phyloP scores from a whole-genome alignment of 2,329 filamentous ascomycete genomes.

The Aureobasidium vineae region DNA sequence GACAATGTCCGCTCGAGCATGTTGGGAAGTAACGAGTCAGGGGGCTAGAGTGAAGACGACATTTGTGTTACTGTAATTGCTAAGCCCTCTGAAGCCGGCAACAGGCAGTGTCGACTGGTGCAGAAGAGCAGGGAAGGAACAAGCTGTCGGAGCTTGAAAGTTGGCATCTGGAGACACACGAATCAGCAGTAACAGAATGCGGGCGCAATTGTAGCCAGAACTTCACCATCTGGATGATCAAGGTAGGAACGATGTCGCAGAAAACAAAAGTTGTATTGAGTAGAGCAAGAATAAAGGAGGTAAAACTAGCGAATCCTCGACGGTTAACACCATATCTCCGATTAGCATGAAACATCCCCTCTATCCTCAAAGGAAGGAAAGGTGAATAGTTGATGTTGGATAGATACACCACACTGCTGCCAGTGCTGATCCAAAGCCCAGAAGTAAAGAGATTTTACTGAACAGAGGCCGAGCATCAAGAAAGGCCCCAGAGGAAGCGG shows the following conservation, averaged over 20 bases:
- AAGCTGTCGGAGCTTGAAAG: background rate
- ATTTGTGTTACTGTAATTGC: background rate
- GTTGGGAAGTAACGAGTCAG: background rate
- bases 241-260: background rate
- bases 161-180: background rate
- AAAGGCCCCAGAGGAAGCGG: background rate
- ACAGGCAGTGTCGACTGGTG: background rate
- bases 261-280: slow-evolving; percentile 15
- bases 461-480: background rate
- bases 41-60: background rate
- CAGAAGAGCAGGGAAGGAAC: background rate
- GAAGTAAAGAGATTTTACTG: background rate
- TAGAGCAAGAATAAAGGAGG: slow-evolving; percentile 14
- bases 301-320: slow-evolving; percentile 20
- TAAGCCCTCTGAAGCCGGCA: background rate
- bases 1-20: background rate
- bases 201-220: too few species aligned
- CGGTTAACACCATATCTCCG: background rate
- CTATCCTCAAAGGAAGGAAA: slow-evolving; percentile 2
- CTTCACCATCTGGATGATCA: background rate
- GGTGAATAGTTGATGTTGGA: background rate
- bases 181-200: background rate
- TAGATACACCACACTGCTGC: background rate
- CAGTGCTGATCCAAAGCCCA: background rate
- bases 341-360: slow-evolving; percentile 21